Conservation (phyloP, 108 stramenopile species). For the Asterionellopsis glacialis region DNA sequence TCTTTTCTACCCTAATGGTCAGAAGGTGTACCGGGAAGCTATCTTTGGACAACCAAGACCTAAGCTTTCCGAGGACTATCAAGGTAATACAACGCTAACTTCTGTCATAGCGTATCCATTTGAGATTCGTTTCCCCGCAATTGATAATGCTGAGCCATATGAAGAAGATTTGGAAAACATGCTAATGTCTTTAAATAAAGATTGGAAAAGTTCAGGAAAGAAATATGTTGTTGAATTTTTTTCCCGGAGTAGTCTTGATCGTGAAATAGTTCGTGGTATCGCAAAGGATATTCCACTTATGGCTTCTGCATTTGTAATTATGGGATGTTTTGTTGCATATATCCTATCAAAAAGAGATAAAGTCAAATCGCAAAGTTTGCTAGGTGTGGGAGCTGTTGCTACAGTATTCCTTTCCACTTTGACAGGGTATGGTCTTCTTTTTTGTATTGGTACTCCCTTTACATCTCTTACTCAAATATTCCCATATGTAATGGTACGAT, state of each 20-base stretch:
- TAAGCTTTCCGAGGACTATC: too few species aligned
- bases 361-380: neutral
- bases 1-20: slow-evolving; percentile 6
- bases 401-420: neutral
- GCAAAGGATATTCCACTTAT: neutral
- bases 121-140: too few species aligned
- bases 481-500: too few species aligned
- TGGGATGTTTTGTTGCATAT: neutral
- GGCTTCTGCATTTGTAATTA: neutral
- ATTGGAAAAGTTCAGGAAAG: neutral
- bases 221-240: too few species aligned
- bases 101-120: too few species aligned
- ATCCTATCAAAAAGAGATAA: neutral
- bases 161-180: too few species aligned
- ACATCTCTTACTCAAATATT: neutral
- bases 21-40: neutral
- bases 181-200: too few species aligned
- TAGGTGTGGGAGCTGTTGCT: neutral
- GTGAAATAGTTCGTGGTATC: neutral
- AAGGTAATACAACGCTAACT: too few species aligned
- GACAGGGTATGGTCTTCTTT: neutral
- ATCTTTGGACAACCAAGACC: slow-evolving; percentile 7
- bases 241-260: neutral
- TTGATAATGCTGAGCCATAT: too few species aligned
- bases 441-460: neutral